Percentiles rank a stretch among this genome's conserved stretches.
Conservation (phyloP, 805 yeast species). For the Wickerhamomyces canadensis region DNA sequence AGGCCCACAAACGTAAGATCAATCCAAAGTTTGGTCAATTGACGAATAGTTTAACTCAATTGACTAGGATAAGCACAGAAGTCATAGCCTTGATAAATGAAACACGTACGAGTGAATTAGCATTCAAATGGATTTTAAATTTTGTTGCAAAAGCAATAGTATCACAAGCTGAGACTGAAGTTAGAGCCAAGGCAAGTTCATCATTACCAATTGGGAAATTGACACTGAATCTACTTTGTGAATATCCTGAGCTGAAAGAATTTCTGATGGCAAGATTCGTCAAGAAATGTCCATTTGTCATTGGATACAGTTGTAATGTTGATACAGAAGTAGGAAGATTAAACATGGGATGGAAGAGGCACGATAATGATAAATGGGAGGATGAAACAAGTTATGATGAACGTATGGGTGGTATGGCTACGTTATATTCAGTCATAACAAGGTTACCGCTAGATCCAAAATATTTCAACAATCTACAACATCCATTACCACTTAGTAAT, state of each 20-base stretch:
- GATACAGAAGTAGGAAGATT: constrained; percentile 78
- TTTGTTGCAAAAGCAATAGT: constrained; percentile 81
- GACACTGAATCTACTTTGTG: constrained; percentile 46
- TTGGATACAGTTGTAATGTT: constrained; percentile 73
- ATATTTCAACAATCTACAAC: constrained; percentile 27
- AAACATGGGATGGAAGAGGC: constrained; percentile 84
- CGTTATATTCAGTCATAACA: constrained; percentile 74
- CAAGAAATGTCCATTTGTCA: constrained; percentile 83
- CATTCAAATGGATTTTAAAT: constrained; percentile 71
- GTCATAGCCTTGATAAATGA: constrained; percentile 44
- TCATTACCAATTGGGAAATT: constrained; percentile 76
- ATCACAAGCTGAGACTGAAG: constrained; percentile 91
- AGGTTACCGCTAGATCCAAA: constrained; percentile 35
- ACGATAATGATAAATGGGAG: constrained; percentile 34
- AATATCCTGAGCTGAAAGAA: constrained; percentile 37
- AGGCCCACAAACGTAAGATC: constrained; percentile 64
- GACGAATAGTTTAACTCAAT: constrained; percentile 63
- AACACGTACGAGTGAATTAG: constrained; percentile 43
- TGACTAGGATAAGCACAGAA: constrained; percentile 45
- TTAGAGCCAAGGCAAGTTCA: constrained; percentile 68
- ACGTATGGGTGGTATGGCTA: constrained; percentile 78
- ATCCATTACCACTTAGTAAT: constrained; percentile 51
- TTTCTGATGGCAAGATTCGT: constrained; percentile 68
- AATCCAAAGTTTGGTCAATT: constrained; percentile 91
- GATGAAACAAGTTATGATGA: constrained; percentile 72